Conservation (phyloP, 1,139 yeast genomes). For the Suhomyces panamericanus region DNA sequence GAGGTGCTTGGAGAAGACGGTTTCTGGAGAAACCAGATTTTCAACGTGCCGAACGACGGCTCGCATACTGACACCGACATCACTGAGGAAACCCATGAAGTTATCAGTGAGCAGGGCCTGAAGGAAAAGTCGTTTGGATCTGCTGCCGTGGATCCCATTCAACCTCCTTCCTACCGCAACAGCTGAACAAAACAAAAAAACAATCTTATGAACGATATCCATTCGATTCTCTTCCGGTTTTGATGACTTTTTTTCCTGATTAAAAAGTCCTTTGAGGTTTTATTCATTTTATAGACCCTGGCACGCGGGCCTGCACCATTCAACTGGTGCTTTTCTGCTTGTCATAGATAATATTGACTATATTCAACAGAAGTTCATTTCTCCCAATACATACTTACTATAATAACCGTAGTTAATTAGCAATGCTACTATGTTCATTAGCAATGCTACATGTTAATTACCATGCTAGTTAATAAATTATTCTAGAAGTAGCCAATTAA, state of each 20-base stretch:
- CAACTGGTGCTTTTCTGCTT: not conserved
- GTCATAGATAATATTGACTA: slow-evolving; percentile 3
- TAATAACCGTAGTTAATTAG: too few species aligned
- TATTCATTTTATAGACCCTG: slow-evolving; percentile 7
- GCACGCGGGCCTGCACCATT: not conserved
- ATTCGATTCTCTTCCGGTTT: slow-evolving; percentile 12
- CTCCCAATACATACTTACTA: slow-evolving; percentile 2
- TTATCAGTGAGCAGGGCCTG: not conserved
- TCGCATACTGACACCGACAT: slow-evolving; percentile 2
- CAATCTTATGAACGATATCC: not conserved
- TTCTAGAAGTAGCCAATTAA: too few species aligned
- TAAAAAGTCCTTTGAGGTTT: slow-evolving; percentile 9
- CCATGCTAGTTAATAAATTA: too few species aligned
- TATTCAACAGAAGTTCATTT: slow-evolving; percentile 12
- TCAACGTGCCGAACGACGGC: slow-evolving; percentile 33
- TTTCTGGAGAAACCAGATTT: slow-evolving; percentile 68
- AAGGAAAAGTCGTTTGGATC: not conserved
- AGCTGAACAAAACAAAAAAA: not conserved
- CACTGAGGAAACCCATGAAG: slow-evolving; percentile 1
- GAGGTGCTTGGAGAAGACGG: slow-evolving; percentile 71
- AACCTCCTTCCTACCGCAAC: not conserved
- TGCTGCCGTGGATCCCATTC: too few species aligned
- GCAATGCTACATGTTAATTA: too few species aligned
- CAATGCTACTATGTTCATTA: too few species aligned
- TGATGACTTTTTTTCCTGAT: slow-evolving; percentile 10